Conservation (phyloP, 768 basidiomycete species). For the Mrakia hoshinonis region DNA sequence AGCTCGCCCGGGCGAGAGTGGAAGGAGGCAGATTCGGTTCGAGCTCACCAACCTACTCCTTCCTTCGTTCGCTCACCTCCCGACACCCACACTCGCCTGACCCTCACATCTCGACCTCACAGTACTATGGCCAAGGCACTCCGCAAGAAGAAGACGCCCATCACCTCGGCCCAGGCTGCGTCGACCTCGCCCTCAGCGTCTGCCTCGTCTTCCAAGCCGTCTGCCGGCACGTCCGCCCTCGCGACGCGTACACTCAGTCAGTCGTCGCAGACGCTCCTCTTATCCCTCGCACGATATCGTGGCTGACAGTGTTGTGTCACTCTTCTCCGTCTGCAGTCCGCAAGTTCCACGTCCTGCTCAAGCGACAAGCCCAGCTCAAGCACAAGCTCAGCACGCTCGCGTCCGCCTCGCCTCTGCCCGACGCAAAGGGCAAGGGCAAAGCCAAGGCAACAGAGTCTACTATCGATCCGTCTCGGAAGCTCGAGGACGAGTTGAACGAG, state of each 20-base stretch:
- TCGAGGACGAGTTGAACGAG: slow-evolving; percentile 44
- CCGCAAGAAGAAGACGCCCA: slow-evolving; percentile 15
- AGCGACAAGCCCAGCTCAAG: slow-evolving; percentile 54
- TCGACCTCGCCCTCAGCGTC: not conserved
- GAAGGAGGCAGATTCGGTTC: not conserved
- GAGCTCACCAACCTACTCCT: slow-evolving; percentile 5
- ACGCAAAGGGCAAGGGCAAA: not conserved
- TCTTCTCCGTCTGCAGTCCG: slow-evolving; percentile 44
- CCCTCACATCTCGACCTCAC: not conserved
- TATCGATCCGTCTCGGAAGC: slow-evolving; percentile 16
- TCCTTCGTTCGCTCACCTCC: not conserved
- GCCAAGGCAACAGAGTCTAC: slow-evolving; percentile 19
- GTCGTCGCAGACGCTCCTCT: not conserved
- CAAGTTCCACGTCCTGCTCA: slow-evolving; percentile 69
- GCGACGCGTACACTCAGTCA: slow-evolving; percentile 26
- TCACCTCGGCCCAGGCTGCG: slow-evolving; percentile 1
- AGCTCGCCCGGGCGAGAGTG: not conserved
- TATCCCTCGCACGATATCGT: not conserved
- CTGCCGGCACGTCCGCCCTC: slow-evolving; percentile 19
- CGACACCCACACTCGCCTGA: not conserved
- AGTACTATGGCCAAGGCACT: slow-evolving; percentile 6
- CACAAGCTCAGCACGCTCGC: slow-evolving; percentile 21
- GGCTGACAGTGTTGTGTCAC: not conserved
- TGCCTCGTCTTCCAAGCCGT: not conserved
- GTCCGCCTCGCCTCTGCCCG: not conserved